phyloP scores from a whole-genome alignment of 2,329 filamentous ascomycete species.

The Cladosporium halotolerans region DNA sequence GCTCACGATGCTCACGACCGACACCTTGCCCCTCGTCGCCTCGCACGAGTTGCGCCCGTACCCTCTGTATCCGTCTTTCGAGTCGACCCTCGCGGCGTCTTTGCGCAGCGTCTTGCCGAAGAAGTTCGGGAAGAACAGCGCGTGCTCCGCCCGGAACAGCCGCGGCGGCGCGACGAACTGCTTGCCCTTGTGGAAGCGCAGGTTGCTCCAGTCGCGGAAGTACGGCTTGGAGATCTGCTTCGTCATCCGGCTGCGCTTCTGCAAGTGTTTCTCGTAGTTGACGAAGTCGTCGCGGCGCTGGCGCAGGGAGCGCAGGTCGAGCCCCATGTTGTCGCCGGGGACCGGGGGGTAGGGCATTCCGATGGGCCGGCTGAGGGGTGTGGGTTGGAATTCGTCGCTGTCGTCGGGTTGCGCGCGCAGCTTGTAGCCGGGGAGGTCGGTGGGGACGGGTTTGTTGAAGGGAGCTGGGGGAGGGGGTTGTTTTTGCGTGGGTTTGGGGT shows the following conservation, averaged over 20 bases:
- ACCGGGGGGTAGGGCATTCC: constrained; percentile 69
- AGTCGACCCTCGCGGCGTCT: constrained; percentile 61
- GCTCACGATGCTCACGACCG: constrained; percentile 72
- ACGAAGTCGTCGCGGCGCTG: constrained; percentile 75
- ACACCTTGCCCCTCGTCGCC: constrained; percentile 62
- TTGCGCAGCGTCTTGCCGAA: constrained; percentile 69
- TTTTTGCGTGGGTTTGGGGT: constrained; percentile 16
- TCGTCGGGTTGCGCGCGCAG: constrained; percentile 23
- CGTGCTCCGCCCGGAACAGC: constrained; percentile 74
- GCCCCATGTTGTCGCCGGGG: constrained; percentile 73
- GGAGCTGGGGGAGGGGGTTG: constrained; percentile 11
- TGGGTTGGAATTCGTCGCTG: constrained; percentile 43
- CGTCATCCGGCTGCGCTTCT: constrained; percentile 67
- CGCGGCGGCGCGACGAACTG: constrained; percentile 79
- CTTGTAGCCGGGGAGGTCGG: constrained; percentile 15
- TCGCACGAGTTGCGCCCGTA: constrained; percentile 64
- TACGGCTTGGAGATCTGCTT: constrained; percentile 78
- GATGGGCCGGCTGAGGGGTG: constrained; percentile 64
- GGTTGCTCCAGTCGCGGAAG: constrained; percentile 90
- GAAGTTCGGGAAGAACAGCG: constrained; percentile 92
- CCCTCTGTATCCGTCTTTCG: constrained; percentile 33
- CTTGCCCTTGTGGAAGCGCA: constrained; percentile 78
- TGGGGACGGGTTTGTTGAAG: constrained; percentile 5
- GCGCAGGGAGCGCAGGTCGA: constrained; percentile 60
- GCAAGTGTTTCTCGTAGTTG: constrained; percentile 77